Base-by-base conservation (phyloP, 169 alveolate genomes). In the Plasmodium gonderi region DNA sequence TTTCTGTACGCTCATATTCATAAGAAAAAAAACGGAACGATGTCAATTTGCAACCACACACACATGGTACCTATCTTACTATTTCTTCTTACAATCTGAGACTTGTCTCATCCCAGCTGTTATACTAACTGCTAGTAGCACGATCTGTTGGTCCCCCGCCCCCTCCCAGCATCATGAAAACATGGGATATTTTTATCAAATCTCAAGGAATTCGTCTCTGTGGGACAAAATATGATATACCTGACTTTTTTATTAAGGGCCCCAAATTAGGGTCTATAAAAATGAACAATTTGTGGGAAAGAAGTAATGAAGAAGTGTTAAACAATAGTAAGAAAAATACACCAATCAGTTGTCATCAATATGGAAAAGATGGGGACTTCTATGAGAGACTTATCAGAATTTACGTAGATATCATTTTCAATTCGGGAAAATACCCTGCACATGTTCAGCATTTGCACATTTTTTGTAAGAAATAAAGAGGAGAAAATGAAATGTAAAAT, bases 391-490 rank as follows among this genome's bases (percentile, higher is more conserved):
- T 82, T 38, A 82, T 82, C 29, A 68, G n/a, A 75, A 69, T 45
- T 68, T 82, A 82, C 76, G 82, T 82, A 20, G 91, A 82, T n/a
- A 47, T 82, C 60, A 42, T 82, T 68, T 82, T 82, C 5, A 67
- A 82, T 20, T 82, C 2, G 26, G 17, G n/a, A 11, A 82, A 44
- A 72, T 82, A 82, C 40, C 91, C 91, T 7, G 14, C 60, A 20
- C 91, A 82, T 45, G 76, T 82, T 33, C 91, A 82, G 60, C 65
- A 67, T 12, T 82, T 82, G 51, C 91, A 82, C 64, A 82, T 82
- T 44, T 33, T 82, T 33, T 17, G 91, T 82, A 45, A 44, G 74
- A 33, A 54, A 26, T 36, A 51, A 49, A 79, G 14, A 31, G 44
- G 23, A 38, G 12, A 80, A n/a, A n/a, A n/a, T n/a, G n/a, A n/a